Conservation (phyloP, 169 alveolate species). For the Sarcocystis neurona region DNA sequence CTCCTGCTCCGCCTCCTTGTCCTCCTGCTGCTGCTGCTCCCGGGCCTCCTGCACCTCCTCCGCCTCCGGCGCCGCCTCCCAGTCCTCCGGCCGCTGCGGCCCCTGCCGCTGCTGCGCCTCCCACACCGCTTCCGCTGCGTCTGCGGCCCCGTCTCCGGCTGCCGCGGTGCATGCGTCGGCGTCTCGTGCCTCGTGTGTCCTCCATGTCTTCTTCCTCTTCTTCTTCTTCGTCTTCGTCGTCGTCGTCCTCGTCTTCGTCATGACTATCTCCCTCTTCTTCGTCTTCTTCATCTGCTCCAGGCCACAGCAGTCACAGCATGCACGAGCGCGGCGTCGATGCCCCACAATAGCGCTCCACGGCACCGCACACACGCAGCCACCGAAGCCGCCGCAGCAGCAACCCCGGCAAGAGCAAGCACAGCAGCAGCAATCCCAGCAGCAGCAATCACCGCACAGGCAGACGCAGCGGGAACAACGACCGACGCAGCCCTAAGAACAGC, state of each 20-base stretch:
- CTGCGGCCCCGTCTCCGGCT: not conserved
- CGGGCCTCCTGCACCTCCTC: conserved; percentile 33
- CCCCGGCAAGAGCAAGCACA: no score
- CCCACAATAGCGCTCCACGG: no score
- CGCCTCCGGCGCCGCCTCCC: conserved; percentile 16
- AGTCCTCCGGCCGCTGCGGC: no score
- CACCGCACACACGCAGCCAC: no score
- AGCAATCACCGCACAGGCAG: no score
- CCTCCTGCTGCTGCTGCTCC: conserved; percentile 31
- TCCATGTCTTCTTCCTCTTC: conserved; percentile 55
- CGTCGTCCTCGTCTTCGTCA: conserved; percentile 24
- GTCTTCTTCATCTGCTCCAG: conserved; percentile 26
- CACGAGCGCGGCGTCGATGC: no score
- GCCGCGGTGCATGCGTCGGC: not conserved
- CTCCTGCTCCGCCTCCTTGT: not conserved
- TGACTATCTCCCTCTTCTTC: not conserved
- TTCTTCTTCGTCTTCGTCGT: conserved; percentile 5
- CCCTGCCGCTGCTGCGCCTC: no score
- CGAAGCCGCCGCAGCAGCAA: no score
- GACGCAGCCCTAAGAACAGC: no score
- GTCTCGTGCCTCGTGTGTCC: not conserved
- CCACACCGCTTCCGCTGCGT: not conserved
- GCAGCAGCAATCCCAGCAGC: no score
- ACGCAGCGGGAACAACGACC: no score
- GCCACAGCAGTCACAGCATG: no score